These are phyloP conservation scores for Lanmaoa rubissima DNA, from an alignment of 768 basidiomycete genomes.

Conservation along the genomic window DNA sequence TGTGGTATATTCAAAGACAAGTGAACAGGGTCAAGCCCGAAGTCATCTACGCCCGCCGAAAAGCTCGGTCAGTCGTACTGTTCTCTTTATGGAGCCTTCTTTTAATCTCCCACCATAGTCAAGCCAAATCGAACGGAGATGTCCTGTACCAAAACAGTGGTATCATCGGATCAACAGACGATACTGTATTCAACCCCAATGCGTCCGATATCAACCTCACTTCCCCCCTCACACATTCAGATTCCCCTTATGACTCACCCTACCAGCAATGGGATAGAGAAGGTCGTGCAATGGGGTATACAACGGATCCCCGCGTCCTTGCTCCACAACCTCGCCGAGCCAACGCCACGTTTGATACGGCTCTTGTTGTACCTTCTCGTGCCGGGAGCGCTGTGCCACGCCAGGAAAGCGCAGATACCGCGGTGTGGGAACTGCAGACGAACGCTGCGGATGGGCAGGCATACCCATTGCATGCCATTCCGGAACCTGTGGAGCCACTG, in stretches of 20 bases:
- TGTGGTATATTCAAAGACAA: conserved; percentile 78
- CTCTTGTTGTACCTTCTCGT: conserved; percentile 10
- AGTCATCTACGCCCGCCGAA: conserved; percentile 68
- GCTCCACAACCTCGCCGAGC: conserved; percentile 49
- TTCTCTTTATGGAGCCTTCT: background rate
- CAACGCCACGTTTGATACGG: conserved; percentile 15
- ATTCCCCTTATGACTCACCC: conserved; percentile 30
- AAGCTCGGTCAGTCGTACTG: conserved; percentile 52
- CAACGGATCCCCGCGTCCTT: conserved; percentile 43
- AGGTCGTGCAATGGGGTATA: conserved; percentile 50
- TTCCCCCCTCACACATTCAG: conserved; percentile 23
- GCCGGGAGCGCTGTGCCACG: conserved; percentile 15
- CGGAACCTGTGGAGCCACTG: conserved; percentile 14
- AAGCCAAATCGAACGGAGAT: conserved; percentile 47
- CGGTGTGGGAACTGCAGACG: conserved; percentile 30
- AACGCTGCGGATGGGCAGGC: conserved; percentile 26
- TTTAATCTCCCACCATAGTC: conserved; percentile 36
- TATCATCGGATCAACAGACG: conserved; percentile 30
- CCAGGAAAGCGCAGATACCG: conserved; percentile 32
- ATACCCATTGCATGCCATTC: conserved; percentile 22
- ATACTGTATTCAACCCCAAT: conserved; percentile 36
- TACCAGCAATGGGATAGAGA: conserved; percentile 53
- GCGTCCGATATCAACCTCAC: conserved; percentile 44
- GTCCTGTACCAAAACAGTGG: conserved; percentile 31
- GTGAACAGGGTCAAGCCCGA: conserved; percentile 68